A percentile compares a stretch with the other conserved stretches of the same genome.
phyloP scores from a whole-genome alignment of 2,329 filamentous ascomycete species.

The Nemania sp. region DNA sequence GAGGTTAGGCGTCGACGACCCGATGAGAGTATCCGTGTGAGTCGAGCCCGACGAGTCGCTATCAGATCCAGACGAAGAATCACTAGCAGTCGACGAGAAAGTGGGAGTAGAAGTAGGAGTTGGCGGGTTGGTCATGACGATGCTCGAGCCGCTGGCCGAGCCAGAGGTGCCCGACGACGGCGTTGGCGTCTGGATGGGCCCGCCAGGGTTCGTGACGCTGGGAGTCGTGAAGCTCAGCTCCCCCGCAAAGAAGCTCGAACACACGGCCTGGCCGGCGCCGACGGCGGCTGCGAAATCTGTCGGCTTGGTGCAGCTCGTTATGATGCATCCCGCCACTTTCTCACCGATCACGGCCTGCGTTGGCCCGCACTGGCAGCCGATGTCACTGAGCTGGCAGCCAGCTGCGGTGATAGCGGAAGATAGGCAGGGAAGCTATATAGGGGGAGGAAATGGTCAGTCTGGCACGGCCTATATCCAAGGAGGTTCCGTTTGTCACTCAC shows the following conservation, averaged over 20 bases:
- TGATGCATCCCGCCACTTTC: constrained; percentile 18
- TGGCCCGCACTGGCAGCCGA: constrained; percentile 54
- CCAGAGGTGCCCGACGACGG: constrained; percentile 1
- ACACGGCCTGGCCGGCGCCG: constrained; percentile 36
- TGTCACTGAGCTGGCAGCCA: constrained; percentile 51
- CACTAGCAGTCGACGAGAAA: too few species aligned
- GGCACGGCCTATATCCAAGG: not conserved
- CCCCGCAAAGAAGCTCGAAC: constrained; percentile 37
- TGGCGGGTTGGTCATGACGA: constrained; percentile 4
- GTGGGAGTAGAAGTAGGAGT: constrained; percentile 16
- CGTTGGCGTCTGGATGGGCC: constrained; percentile 6
- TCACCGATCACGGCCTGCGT: constrained; percentile 38
- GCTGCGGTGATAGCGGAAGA: constrained; percentile 49
- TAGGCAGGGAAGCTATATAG: constrained; percentile 50
- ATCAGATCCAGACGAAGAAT: too few species aligned
- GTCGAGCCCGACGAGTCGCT: constrained; percentile 10
- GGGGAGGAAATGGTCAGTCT: not conserved
- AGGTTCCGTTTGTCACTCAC: constrained; percentile 33
- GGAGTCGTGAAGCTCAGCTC: constrained; percentile 22
- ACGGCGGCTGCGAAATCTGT: constrained; percentile 36
- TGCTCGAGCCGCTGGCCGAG: not conserved
- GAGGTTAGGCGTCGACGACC: not conserved
- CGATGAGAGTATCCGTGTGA: constrained; percentile 16
- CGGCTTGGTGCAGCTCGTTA: constrained; percentile 36
- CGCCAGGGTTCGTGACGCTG: constrained; percentile 15